Percentiles rank a stretch among this genome's conserved stretches.
Conservation (phyloP, 192 early-diverging fungal genomes). For the Umbelopsis sp. region DNA sequence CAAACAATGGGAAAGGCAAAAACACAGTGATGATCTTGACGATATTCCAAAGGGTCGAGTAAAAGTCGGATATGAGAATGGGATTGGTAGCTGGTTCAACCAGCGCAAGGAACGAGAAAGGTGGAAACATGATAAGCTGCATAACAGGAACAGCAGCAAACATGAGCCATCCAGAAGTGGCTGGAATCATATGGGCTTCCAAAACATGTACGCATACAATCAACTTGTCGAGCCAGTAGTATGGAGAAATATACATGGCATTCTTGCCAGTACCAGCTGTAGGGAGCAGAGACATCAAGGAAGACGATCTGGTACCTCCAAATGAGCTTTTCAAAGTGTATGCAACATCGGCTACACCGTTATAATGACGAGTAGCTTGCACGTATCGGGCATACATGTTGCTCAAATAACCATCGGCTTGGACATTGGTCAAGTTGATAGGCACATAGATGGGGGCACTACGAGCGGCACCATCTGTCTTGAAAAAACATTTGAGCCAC, state of each 20-base stretch:
- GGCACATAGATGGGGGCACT: conserved; percentile 71
- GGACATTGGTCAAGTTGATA: conserved; percentile 62
- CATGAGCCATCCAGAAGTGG: conserved; percentile 57
- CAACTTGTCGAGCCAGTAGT: conserved; percentile 41
- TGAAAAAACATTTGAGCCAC: conserved; percentile 78
- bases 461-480: conserved; percentile 65
- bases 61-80: conserved; percentile 44
- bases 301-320: neutral
- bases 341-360: conserved; percentile 73
- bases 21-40: conserved; percentile 45
- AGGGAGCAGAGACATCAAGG: conserved; percentile 2
- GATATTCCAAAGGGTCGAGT: conserved; percentile 38
- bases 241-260: conserved; percentile 17
- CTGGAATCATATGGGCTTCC: conserved; percentile 58
- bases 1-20: conserved; percentile 48
- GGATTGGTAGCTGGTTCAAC: conserved; percentile 40
- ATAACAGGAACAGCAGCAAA: conserved; percentile 54
- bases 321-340: conserved; percentile 53
- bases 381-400: conserved; percentile 63
- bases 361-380: conserved; percentile 73
- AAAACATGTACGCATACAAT: conserved; percentile 45
- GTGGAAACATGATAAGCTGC: conserved; percentile 47
- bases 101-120: conserved; percentile 25
- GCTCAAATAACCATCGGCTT: conserved; percentile 51
- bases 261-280: conserved; percentile 1